Base-by-base conservation (phyloP, 2,329 filamentous ascomycete genomes). In the Lachnellula willkommii region DNA sequence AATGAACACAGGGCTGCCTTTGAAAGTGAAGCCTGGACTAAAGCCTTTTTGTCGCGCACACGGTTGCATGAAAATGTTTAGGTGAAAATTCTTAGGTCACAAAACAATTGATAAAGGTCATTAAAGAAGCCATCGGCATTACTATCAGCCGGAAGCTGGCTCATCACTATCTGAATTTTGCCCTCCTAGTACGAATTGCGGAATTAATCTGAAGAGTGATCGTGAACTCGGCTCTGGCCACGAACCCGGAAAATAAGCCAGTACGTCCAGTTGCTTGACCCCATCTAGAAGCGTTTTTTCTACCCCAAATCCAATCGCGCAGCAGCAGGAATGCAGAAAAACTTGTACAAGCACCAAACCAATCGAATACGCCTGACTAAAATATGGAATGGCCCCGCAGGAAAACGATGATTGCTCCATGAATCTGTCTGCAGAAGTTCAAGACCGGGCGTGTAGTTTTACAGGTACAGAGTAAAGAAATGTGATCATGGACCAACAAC, bases 91-190 rank as follows among this genome's bases (percentile, higher is more conserved):
- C 26, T 22, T 35, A 32, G 28, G 60, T 66, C 62, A 66, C 61
- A 61, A 63, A 50, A 54, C 42, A 58, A 60, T 50, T 35, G 50
- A 22, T 47, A 43, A 55, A 49, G 56, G 35, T 43, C 39, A 58
- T 12, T 15, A 59, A 60, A 60, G 52, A 61, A 64, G 56, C 58
- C 48, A 58, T 47, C 60, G 55, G 53, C 63, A 60, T 62, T 57
- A 66, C 62, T 66, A 61, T 62, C 48, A 60, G 61, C 63, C 55
- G 28, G 47, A 60, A 58, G 59, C 40, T 54, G 59, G 59, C 59
- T 45, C 50, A 58, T 60, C 55, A 60, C 57, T 65, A 65, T 61
- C 56, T 65, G 53, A 60, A 56, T 55, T 52, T 17, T 40, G 37
- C 15, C 15, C 47, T 26, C 56, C 55, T 61, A 35, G 12, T 47